Base-by-base conservation (phyloP, 176 grass and related monocot species). In the Triticum urartu region DNA sequence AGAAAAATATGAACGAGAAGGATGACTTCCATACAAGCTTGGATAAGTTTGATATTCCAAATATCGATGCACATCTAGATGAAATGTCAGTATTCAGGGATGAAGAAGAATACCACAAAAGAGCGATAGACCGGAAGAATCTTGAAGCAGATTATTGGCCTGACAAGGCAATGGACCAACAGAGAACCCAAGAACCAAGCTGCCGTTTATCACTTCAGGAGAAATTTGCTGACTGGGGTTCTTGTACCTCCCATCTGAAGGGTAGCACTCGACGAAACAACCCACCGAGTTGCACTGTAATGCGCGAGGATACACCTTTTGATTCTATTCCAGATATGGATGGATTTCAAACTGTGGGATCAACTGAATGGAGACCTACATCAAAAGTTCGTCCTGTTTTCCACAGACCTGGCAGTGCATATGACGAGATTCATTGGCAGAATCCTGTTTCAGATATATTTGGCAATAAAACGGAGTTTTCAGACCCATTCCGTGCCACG, bases 201-300 rank as follows among this genome's bases (percentile, higher is more conserved):
- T 87, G 89, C 3, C 81, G 89, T 47, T 35, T 87, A 80, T 91
- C 85, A 80, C 85, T 91, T 73, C 7, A 59, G 3, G 89, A 91
- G 32, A 91, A 91, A 74, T 84, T 91, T 83, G 24, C 89, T 15
- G 33, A 75, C 20, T 91, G 85, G 89, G 75, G 14, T 68, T 79
- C 89, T 83, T 68, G 72, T 79, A 80, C 68, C 72, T 66, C 68
- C 26, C 85, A 80, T 75, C 26, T 10, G 60, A 91, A 84, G 76
- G 28, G 47, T 75, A 20, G 75, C 61, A 76, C 34, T 80, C 75
- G 75, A 63, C 35, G 34, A 75, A 80, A 56, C 68, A 60, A 86
- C 26, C 33, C 64, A 81, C 76, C 61, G 2, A 81, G 69, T 81
- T 86, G 68, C 81, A 75, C 67, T 17, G 5, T 47, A 74, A 48